These are phyloP conservation scores for Porogramme epimiltina DNA, from an alignment of 1,284 basidiomycete species.

Conservation along the genomic window DNA sequence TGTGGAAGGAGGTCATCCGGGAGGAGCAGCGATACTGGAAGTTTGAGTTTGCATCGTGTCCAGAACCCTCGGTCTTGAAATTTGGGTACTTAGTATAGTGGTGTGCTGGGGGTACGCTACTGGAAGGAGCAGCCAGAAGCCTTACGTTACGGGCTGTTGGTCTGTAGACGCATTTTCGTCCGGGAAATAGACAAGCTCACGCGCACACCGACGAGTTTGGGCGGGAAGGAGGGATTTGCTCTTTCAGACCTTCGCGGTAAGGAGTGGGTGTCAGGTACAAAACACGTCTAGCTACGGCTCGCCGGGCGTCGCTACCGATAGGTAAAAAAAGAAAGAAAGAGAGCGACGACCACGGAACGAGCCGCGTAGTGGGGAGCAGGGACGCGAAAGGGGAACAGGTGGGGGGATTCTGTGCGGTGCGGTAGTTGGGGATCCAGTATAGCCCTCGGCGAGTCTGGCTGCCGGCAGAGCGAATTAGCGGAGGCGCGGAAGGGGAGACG, in stretches of 20 bases:
- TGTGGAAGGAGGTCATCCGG: no score
- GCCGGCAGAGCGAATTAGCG: background rate
- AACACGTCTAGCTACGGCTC: background rate
- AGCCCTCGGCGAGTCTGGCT: no score
- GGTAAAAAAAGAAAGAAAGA: background rate
- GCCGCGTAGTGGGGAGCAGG: background rate
- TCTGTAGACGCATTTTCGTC: no score
- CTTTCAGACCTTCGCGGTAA: background rate
- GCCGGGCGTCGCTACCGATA: background rate
- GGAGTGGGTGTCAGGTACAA: background rate
- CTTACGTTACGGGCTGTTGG: no score
- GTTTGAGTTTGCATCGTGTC: no score
- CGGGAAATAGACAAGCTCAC: background rate
- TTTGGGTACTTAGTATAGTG: no score
- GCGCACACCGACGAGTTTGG: background rate
- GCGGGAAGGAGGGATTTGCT: background rate
- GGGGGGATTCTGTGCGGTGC: no score
- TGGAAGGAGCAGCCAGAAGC: no score
- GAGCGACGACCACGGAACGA: background rate
- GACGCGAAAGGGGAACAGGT: background rate
- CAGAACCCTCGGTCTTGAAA: no score
- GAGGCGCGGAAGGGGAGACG: background rate
- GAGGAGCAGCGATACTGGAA: no score
- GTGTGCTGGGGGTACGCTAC: no score
- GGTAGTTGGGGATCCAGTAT: no score